These are phyloP conservation scores for Teunomyces pallodes DNA, from an alignment of 805 yeast genomes.

Conservation along the genomic window DNA sequence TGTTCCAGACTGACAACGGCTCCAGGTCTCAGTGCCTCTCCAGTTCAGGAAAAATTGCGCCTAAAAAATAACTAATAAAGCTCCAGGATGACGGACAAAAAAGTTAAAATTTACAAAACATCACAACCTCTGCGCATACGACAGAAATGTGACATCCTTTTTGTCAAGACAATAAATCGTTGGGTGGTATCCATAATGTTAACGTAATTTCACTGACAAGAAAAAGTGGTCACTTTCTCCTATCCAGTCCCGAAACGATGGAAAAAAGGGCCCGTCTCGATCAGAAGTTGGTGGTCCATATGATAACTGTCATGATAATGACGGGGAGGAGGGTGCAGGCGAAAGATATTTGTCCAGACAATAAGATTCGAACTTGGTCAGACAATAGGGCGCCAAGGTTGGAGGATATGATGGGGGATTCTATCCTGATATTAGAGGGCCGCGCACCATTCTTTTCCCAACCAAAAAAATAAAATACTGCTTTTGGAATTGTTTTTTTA, in stretches of 20 bases:
- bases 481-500: not conserved
- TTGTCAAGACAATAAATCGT: slow-evolving; percentile 1
- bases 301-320: no score
- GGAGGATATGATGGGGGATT: not conserved
- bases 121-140: slow-evolving; percentile 3
- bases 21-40: not conserved
- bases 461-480: not conserved
- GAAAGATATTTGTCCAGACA: not conserved
- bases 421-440: not conserved
- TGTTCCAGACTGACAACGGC: not conserved
- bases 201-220: not conserved
- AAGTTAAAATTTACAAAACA: not conserved
- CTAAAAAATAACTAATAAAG: not conserved
- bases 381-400: not conserved
- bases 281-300: no score
- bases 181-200: not conserved
- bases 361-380: not conserved
- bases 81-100: not conserved
- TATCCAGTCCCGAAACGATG: no score
- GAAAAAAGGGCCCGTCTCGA: no score
- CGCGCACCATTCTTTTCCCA: not conserved
- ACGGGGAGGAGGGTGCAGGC: not conserved
- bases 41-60: slow-evolving; percentile 2
- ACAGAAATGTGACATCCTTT: not conserved
- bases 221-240: not conserved